Percentiles rank a stretch among this genome's conserved stretches.
Evolutionary conservation across 768 basidiomycete species (phyloP).

Genomic region (Mycena floridula): DNA sequence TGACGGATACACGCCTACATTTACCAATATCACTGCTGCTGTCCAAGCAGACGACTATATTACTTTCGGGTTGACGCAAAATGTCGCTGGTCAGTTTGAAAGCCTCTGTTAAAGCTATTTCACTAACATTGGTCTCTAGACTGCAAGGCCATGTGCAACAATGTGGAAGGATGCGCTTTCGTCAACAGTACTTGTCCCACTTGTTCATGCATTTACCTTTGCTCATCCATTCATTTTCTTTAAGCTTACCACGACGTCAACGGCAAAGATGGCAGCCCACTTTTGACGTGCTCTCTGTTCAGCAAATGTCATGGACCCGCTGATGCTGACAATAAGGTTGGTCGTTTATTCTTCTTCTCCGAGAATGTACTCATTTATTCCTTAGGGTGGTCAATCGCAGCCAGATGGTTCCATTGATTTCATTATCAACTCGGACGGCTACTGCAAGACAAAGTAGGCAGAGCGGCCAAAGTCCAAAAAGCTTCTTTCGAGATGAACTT

Average conservation of each 20-base stretch:
- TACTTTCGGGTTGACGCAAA: conserved; percentile 31
- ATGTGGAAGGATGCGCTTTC: conserved; percentile 17
- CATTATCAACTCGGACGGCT: too few relatives aligned
- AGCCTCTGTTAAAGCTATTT: background rate
- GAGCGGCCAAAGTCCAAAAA: too few relatives aligned
- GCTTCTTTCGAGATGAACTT: too few relatives aligned
- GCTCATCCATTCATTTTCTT: background rate
- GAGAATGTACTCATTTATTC: too few relatives aligned
- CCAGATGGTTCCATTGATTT: too few relatives aligned
- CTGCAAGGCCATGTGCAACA: conserved; percentile 26
- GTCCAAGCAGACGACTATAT: conserved; percentile 25
- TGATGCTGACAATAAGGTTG: too few relatives aligned
- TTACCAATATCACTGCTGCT: conserved; percentile 24
- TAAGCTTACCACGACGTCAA: conserved; percentile 30
- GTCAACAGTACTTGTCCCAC: background rate
- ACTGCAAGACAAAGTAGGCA: too few relatives aligned
- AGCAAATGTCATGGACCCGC: too few relatives aligned
- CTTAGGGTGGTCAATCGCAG: too few relatives aligned
- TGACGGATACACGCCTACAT: conserved; percentile 18
- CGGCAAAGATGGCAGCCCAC: conserved; percentile 30
- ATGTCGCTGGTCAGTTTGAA: conserved; percentile 16
- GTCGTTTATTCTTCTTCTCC: too few relatives aligned
- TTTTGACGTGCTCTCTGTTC: conserved; percentile 30
- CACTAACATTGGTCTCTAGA: conserved; percentile 10
- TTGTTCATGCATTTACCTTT: conserved; percentile 13